Evolutionary conservation across 305 asterid species (phyloP), one percentile per base, ranked within the genome.

Genomic region (Andrographis paniculata): DNA sequence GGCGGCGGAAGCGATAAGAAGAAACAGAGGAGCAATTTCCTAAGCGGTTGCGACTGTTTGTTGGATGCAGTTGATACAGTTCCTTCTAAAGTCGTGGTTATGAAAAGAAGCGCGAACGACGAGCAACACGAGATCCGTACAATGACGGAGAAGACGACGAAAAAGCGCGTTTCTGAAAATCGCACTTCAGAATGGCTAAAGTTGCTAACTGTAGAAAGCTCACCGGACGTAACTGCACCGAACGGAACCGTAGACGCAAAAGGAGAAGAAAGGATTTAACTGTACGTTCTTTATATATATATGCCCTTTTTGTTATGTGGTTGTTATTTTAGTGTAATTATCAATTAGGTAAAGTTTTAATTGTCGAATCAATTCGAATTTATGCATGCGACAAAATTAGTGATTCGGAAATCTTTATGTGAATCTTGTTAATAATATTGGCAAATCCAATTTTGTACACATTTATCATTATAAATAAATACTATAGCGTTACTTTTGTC

Each of bases 161-260:
- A 55, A 60, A 65, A 65, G 45, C 56, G 52, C 9, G 7, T 58
- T 73, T 79, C 89, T 13, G 69, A 75, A 53, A 65, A 50, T 59
- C 79, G 93, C 33, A 84, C 95, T 56, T 81, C 68, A 60, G 89
- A 84, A 66, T 84, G 95, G 93, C 20, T 84, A 50, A 81, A 66
- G 68, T 86, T 80, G 64, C 93, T 84, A 62, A 77, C 92, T 0
- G 51, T 80, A 10, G 83, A 74, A 50, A 60, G 64, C 36, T 51
- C 62, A n/a, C 17, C 58, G 6, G 35, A 17, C 7, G 51, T 24
- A 27, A 37, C 42, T 13, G 42, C 8, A 37, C 8, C 17, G 16
- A 12, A 37, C n/a, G 11, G 13, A 33, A 33, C 38, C 17, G 42
- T 37, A 37, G 16, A 6, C 2, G 2, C 39, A 33, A 27, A n/a